Percentiles rank a stretch among this genome's conserved stretches.
phyloP scores from a whole-genome alignment of 2,329 filamentous ascomycete species.

The Dryadomyces quercivorus region DNA sequence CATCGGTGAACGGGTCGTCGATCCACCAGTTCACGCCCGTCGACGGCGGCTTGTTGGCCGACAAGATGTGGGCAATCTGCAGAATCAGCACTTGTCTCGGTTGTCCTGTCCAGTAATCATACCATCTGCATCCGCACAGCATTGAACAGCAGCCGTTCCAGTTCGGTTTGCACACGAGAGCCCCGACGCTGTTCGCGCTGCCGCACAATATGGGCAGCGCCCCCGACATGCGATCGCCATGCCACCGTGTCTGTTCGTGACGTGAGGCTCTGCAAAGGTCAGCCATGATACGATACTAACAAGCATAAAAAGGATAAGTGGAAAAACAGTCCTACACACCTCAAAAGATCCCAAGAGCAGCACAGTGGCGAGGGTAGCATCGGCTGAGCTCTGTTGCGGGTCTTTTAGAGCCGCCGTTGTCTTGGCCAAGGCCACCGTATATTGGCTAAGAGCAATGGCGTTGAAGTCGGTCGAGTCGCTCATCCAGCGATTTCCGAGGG shows the following conservation, averaged over 20 bases:
- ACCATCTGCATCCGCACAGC: conserved; percentile 49
- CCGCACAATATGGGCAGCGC: conserved; percentile 47
- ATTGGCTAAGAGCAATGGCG: conserved; percentile 35
- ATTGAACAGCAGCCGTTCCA: conserved; percentile 43
- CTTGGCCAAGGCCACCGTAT: conserved; percentile 39
- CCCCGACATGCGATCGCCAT: conserved; percentile 52
- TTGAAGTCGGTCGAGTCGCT: conserved; percentile 20
- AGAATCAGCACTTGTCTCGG: not conserved
- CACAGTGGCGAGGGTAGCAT: conserved; percentile 46
- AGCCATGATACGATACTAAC: not conserved
- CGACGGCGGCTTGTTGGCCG: conserved; percentile 35
- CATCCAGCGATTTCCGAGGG: conserved; percentile 38
- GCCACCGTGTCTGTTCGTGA: conserved; percentile 40
- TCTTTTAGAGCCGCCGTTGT: conserved; percentile 41
- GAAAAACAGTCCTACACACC: conserved; percentile 15
- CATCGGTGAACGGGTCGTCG: conserved; percentile 35
- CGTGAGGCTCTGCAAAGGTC: conserved; percentile 30
- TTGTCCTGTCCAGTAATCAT: no score
- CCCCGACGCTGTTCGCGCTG: conserved; percentile 46
- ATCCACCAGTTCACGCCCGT: conserved; percentile 50
- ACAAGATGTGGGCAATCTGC: conserved; percentile 44
- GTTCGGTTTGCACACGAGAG: conserved; percentile 39
- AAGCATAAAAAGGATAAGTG: no score
- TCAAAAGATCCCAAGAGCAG: conserved; percentile 49
- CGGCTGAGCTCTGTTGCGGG: conserved; percentile 34